These are phyloP conservation scores for Taiozyma sp. DNA, from an alignment of 1,139 yeast species.

Conservation along the genomic window DNA sequence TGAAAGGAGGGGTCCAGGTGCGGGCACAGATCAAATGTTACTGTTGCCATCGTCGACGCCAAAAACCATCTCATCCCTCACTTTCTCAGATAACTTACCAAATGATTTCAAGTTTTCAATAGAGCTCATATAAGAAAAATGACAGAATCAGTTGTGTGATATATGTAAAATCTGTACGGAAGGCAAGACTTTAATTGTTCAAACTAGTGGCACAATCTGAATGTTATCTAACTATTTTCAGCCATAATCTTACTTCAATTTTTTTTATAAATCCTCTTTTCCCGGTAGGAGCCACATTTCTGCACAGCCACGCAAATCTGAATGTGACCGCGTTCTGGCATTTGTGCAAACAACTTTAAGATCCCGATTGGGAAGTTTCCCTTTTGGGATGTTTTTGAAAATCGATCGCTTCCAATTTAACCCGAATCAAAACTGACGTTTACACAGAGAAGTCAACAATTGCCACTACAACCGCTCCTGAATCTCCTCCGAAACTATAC, in stretches of 20 bases:
- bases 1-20: neutral
- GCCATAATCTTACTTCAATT: neutral
- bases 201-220: neutral
- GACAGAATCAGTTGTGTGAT: neutral
- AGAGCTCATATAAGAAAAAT: conserved; percentile 58
- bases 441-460: neutral
- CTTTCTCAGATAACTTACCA: conserved; percentile 40
- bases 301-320: neutral
- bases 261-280: neutral
- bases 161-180: neutral
- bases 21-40: neutral
- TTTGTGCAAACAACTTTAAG: neutral
- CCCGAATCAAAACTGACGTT: neutral
- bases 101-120: conserved; percentile 96
- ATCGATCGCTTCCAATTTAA: neutral
- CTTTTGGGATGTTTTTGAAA: neutral
- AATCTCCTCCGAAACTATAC: neutral
- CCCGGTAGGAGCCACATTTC: neutral
- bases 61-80: conserved; percentile 3
- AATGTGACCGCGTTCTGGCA: neutral
- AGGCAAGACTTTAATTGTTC: neutral
- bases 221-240: neutral
- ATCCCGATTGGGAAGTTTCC: neutral
- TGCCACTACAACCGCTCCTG: neutral
- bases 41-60: neutral